Base-by-base conservation (phyloP, 2,329 filamentous ascomycete species). In the Orbilia blumenaviensis region DNA sequence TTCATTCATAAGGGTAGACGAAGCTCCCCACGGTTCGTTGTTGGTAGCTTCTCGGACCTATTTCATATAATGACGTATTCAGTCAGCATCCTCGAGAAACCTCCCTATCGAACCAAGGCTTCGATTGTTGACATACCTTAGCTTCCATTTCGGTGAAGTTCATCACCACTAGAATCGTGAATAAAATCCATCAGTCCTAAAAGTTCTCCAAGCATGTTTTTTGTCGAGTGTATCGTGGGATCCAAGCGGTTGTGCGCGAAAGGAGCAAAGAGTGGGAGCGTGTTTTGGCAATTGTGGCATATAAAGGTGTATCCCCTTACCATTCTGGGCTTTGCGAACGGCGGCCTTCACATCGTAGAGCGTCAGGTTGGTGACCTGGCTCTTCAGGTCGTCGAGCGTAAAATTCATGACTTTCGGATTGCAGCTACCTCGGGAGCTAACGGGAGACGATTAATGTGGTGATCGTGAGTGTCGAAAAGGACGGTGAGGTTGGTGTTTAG, bases 1-100 rank as follows among this genome's bases (percentile, higher is more conserved):
- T 84, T 99, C 95, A 84, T 98, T 94, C 94, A 98, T 97, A 81
- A 91, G 83, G 21, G 91, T 92, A 25, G 90, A 90, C 10, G 91
- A 92, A 60, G 90, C 89, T 79, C 94, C 95, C 95, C 95, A 99
- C 69, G 95, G 95, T 84, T 99, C 95, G 83, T 98, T 98, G 85
- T 99, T 99, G 38, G 95, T 99, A 29, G 95, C 95, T 87, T 99
- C 95, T 84, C 95, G 91, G 79, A 98, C 93, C 91, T 95, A 80
- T 78, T 27, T 64, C 61, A 69, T 50, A 79, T 16, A 14, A 42
- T 44, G 62, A 62, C 25, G 67, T 52, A 64, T 63, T 61, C 21
- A 46, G 54, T 67, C 25, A 67, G 66, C 21, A n/a, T 48, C 14
- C 34, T 44, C 42, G 27, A 27, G 21, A 67, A 21, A 14, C 5